Base-by-base conservation (phyloP, 2,329 filamentous ascomycete species). In the Phialophora macrospora region DNA sequence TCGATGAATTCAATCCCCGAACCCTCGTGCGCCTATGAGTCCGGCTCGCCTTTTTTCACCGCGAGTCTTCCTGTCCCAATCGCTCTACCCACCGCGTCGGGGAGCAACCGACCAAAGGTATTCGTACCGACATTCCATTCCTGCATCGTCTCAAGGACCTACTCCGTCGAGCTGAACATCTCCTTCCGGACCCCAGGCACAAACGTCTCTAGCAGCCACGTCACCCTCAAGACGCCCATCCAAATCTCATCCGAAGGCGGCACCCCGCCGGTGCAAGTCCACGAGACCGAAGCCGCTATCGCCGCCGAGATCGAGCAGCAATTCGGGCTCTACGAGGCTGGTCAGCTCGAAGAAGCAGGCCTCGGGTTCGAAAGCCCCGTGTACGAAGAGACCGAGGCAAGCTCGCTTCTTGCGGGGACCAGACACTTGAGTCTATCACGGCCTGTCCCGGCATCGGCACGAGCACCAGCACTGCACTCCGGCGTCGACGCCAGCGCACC, bases 121-220 rank as follows among this genome's bases (percentile, higher is more conserved):
- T 89, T 89, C 74, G 78, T 89, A 22, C 89, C 89, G 1, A 88
- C 88, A 2, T 92, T 91, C 77, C 87, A 90, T 78, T 83, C 84
- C 46, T 92, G 89, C 74, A 82, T 91, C 60, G 78, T 87, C 52
- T 87, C 85, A n/a, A 82, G 89, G 60, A 78, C 82, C 20, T 91
- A 92, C 74, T 76, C 80, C 3, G 81, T 92, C 14, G 84, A 87
- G 60, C 76, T 91, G 63, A 79, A 80, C 14, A 76, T 91, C 24
- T 81, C 83, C 3, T 81, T 85, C 57, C 82, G 63, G 32, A 81
- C 82, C 0, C 80, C 83, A 0, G 79, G 79, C 22, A 75, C 80
- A 55, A 75, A 79, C 60, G 76, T 77, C 34, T 73, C 81, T 7
- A 72, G 78, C 55, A 76, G 75, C 3, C 76, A 75, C 11, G 68